Conservation (phyloP, 208 protist species). For the Balamuthia mandrillaris region DNA sequence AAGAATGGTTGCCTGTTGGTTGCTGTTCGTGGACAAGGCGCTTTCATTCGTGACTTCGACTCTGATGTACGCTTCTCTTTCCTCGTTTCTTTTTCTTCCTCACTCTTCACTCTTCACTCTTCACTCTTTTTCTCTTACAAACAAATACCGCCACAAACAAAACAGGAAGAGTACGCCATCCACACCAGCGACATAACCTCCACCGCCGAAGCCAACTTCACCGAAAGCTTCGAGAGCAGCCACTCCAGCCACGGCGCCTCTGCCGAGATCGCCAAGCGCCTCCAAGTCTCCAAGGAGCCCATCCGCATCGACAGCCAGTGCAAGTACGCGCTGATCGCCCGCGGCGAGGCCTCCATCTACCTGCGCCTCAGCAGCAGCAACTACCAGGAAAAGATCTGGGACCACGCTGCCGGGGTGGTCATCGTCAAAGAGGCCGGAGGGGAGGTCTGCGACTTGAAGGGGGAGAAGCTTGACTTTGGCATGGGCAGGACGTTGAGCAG, state of each 20-base stretch:
- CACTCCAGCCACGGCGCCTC: conserved; percentile 47
- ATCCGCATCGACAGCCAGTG: conserved; percentile 63
- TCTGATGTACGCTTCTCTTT: neutral
- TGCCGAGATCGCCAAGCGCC: conserved; percentile 20
- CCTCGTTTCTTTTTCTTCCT: conserved; percentile 3
- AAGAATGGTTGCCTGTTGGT: neutral
- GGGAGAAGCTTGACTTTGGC: conserved; percentile 39
- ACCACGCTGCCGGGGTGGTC: conserved; percentile 56
- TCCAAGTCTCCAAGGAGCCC: neutral
- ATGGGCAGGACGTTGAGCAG: conserved; percentile 23
- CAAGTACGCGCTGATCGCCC: conserved; percentile 61
- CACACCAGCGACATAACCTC: neutral
- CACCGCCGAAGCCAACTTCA: conserved; percentile 42
- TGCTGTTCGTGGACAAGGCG: conserved; percentile 19
- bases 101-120: no score
- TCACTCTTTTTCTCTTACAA: no score
- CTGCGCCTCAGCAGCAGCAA: conserved; percentile 38
- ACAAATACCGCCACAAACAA: neutral
- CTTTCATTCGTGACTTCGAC: neutral
- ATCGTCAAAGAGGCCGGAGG: conserved; percentile 62
- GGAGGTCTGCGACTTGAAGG: conserved; percentile 46
- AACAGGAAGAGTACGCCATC: neutral
- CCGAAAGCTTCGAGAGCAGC: conserved; percentile 46
- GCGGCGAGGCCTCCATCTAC: conserved; percentile 58
- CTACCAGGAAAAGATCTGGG: conserved; percentile 62